Evolutionary conservation across 2,329 filamentous ascomycete species (phyloP).

Genomic region (Colletotrichum lini): DNA sequence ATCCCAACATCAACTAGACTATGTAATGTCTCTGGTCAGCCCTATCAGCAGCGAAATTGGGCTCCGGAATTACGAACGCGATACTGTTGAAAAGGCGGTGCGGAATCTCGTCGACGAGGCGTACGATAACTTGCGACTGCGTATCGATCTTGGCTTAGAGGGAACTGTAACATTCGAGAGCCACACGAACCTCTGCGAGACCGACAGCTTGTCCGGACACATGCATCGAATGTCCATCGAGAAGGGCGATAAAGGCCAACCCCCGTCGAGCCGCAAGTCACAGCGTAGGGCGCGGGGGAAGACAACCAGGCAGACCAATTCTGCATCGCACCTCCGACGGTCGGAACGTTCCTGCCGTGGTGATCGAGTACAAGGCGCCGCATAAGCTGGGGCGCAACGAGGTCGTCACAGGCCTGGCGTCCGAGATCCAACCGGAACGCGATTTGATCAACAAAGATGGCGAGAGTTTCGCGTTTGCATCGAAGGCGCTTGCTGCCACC

Average conservation of each 20-base stretch:
- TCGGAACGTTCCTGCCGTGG: constrained; percentile 46
- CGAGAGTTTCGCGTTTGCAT: constrained; percentile 44
- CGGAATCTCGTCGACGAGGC: constrained; percentile 50
- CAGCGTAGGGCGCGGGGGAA: constrained; percentile 47
- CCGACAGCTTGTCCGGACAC: constrained; percentile 45
- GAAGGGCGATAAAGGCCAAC: constrained; percentile 24
- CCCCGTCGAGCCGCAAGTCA: constrained; percentile 32
- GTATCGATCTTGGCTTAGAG: constrained; percentile 48
- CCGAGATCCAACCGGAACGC: constrained; percentile 5
- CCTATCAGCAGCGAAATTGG: constrained; percentile 54
- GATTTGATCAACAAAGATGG: constrained; percentile 51
- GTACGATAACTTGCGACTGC: constrained; percentile 48
- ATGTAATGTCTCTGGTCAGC: constrained; percentile 47
- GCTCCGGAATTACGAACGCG: constrained; percentile 52
- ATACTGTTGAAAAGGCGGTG: constrained; percentile 55
- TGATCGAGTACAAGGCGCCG: constrained; percentile 57
- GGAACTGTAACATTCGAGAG: constrained; percentile 52
- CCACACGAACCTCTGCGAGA: constrained; percentile 51
- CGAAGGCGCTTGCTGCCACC: constrained; percentile 51
- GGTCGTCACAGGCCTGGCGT: constrained; percentile 47
- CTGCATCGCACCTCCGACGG: constrained; percentile 4
- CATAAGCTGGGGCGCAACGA: constrained; percentile 54
- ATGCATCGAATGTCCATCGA: constrained; percentile 46
- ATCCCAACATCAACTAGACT: constrained; percentile 47
- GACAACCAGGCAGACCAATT: constrained; percentile 20